Evolutionary conservation across 805 yeast genomes (phyloP), one percentile per base, ranked within the genome.

Genomic region (Starmerella bombi): DNA sequence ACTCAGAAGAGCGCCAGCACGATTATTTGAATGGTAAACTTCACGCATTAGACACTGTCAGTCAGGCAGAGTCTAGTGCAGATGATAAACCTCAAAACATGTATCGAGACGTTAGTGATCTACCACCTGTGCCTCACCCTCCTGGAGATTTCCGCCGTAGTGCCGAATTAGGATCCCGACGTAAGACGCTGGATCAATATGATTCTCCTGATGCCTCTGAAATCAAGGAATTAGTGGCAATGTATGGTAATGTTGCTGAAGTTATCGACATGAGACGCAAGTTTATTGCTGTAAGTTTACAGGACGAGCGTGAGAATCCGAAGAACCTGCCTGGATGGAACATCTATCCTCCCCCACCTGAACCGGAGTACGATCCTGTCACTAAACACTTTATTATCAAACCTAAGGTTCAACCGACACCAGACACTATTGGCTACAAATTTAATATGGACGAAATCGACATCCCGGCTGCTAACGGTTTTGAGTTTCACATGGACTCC

Each of bases 321-420:
- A 85, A 88, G 57, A 88, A 93, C 60, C 55, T 52, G 20, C 65
- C 65, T 8, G 62, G 59, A 30, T 91, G 97, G 97, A 57, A 57
- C 14, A 76, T 91, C 37, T 88, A 86, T 57, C 99, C 99, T 0
- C 74, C 77, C 9, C 96, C 97, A 1, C 98, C 98, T 12, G 75
- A 75, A 49, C 96, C 98, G 3, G 76, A 88, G 52, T 76, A 91
- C 77, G 70, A 79, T 55, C 63, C 70, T 5, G 69, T 63, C 15
- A 66, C 74, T n/a, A 74, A 71, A 50, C 71, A 73, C 43, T 72
- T 71, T 39, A 43, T 38, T 32, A 36, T 38, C 34, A 38, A 42
- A 31, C 38, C 39, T 16, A 57, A 65, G 19, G 59, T 59, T 9
- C 66, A 63, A 4, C 54, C 59, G 1, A 63, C 61, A 59, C 35